Evolutionary conservation across 2,329 filamentous ascomycete genomes (phyloP).

Genomic region (Stagonosporopsis chrysanthemi): DNA sequence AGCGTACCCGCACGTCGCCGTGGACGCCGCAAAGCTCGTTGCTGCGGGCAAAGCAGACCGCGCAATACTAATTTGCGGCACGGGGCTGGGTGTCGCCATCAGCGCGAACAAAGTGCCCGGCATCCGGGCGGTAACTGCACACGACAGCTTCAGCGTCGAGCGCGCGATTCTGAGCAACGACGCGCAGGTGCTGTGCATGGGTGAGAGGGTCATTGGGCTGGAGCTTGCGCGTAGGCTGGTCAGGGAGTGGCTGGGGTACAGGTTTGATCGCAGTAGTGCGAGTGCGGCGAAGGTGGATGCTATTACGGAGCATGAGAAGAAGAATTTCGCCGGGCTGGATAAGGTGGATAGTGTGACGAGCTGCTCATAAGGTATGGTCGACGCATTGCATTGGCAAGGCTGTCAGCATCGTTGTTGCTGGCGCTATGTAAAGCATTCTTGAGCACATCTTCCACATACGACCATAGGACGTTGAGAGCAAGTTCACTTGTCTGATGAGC

Average conservation of each 20-base stretch:
- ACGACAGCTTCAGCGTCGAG: slow-evolving; percentile 86
- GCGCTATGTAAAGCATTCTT: too few relatives aligned
- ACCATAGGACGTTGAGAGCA: too few relatives aligned
- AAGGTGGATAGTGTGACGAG: slow-evolving; percentile 12
- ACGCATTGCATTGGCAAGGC: too few relatives aligned
- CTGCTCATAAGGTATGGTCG: not conserved
- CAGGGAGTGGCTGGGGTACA: slow-evolving; percentile 83
- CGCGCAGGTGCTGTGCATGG: slow-evolving; percentile 86
- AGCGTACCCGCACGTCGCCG: slow-evolving; percentile 80
- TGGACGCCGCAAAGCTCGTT: slow-evolving; percentile 72
- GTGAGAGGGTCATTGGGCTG: slow-evolving; percentile 81
- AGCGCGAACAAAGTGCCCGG: slow-evolving; percentile 88
- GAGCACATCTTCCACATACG: too few relatives aligned
- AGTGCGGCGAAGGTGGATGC: slow-evolving; percentile 65
- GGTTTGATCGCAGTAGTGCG: slow-evolving; percentile 73
- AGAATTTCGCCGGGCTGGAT: slow-evolving; percentile 37
- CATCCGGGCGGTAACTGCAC: slow-evolving; percentile 85
- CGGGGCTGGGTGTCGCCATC: slow-evolving; percentile 86
- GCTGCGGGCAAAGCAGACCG: slow-evolving; percentile 73
- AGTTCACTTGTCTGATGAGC: not conserved
- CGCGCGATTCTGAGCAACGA: slow-evolving; percentile 82
- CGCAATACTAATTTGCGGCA: slow-evolving; percentile 83
- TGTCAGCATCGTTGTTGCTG: too few relatives aligned
- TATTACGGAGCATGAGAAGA: slow-evolving; percentile 58
- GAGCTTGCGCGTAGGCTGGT: slow-evolving; percentile 80